Evolutionary conservation across 108 stramenopile genomes (phyloP), one percentile per base, ranked within the genome.

Genomic region (Discostella stelligeroides): DNA sequence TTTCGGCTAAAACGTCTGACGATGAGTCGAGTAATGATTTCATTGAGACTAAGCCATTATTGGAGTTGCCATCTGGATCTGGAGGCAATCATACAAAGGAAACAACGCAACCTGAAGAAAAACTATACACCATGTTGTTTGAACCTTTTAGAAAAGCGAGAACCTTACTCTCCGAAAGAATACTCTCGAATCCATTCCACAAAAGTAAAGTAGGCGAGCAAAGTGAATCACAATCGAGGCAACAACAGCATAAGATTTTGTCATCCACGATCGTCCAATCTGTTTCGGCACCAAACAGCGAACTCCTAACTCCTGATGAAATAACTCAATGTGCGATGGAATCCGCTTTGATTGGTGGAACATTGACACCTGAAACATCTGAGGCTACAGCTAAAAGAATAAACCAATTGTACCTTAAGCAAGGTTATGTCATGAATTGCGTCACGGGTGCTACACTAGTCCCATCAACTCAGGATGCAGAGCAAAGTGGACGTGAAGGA

Each of bases 351-450:
- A 51, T 94, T 34, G 90, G 90, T 42, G 73, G 74, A 20, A 86
- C 86, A 18, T 56, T 94, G 34, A 70, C 60, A 27, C 72, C 83
- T n/a, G 82, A 85, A 46, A 64, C 84, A 13, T 86, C 91, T 8
- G 84, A 90, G 64, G 70, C 71, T 41, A 72, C 87, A 70, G 87
- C 90, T 12, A 56, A 66, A 1, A 47, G 18, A 13, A 62, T 94
- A 39, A 86, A 94, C 46, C 77, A 66, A 28, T 90, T 86, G 86
- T 94, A 94, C 58, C 21, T 42, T n/a, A 79, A 83, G 5, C 63
- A 84, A 18, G 92, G 92, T 1, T 94, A 90, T 76, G 82, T 91
- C 40, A 60, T 90, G 72, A 84, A 91, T 63, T 68, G 76, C 58
- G 87, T 94, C 20, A 91, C 87, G 25, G 85, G 85, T 17, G 82